Conservation (phyloP, 768 basidiomycete genomes). For the Tephrocybe rancida region DNA sequence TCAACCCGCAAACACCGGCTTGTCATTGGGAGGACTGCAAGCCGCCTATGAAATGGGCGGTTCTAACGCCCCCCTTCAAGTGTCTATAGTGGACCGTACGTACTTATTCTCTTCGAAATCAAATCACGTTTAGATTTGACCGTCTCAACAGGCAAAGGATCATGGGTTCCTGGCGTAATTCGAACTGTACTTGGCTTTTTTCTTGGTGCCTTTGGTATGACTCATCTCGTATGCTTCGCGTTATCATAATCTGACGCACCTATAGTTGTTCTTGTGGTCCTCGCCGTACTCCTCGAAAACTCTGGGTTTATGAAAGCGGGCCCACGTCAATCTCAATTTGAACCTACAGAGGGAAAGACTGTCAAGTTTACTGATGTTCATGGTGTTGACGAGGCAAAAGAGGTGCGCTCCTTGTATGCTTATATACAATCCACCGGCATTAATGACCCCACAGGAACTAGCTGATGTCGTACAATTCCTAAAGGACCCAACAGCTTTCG, state of each 20-base stretch:
- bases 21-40: constrained; percentile 44
- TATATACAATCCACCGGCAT: background rate
- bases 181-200: constrained; percentile 56
- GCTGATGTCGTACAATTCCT: constrained; percentile 95
- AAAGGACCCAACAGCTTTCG: constrained; percentile 90
- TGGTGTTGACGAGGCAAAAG: constrained; percentile 96
- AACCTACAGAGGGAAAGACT: constrained; percentile 76
- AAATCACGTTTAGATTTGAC: constrained; percentile 10
- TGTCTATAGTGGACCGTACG: constrained; percentile 82
- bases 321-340: constrained; percentile 79
- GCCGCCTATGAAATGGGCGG: constrained; percentile 45
- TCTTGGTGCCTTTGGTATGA: constrained; percentile 70
- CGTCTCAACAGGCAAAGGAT: constrained; percentile 58
- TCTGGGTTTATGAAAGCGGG: constrained; percentile 92
- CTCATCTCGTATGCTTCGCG: background rate
- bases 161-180: constrained; percentile 63
- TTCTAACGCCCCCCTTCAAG: constrained; percentile 68
- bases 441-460: constrained; percentile 61
- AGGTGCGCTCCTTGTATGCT: constrained; percentile 48
- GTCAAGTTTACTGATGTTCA: constrained; percentile 96
- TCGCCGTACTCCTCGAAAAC: constrained; percentile 91
- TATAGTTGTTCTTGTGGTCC: constrained; percentile 78
- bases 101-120: constrained; percentile 12
- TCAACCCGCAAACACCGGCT: constrained; percentile 25
- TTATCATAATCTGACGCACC: background rate